Evolutionary conservation across 2,329 filamentous ascomycete species (phyloP).

Genomic region (Pseudonectria foliicola): DNA sequence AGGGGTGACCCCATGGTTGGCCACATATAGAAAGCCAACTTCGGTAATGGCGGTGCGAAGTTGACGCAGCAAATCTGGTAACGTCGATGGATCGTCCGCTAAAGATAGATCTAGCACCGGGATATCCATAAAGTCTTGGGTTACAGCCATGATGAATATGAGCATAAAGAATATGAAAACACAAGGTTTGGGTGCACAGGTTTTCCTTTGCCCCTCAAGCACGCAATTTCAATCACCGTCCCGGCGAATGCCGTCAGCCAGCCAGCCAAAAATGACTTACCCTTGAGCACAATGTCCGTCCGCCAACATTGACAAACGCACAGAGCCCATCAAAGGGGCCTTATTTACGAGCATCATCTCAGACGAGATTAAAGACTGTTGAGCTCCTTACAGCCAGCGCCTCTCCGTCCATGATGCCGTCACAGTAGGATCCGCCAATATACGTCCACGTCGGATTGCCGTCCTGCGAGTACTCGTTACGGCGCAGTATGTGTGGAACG

Average conservation of each 20-base stretch:
- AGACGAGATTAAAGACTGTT: slow-evolving; percentile 3
- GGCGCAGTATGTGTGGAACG: slow-evolving; percentile 21
- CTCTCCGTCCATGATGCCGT: slow-evolving; percentile 29
- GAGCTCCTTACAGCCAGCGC: slow-evolving; percentile 8
- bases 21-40: slow-evolving; percentile 47
- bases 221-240: too few species aligned
- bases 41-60: slow-evolving; percentile 41
- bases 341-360: not conserved
- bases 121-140: slow-evolving; percentile 30
- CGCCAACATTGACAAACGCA: too few species aligned
- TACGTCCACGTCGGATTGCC: slow-evolving; percentile 16
- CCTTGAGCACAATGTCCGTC: too few species aligned
- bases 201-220: too few species aligned
- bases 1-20: slow-evolving; percentile 39
- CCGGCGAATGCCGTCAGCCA: too few species aligned
- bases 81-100: slow-evolving; percentile 27
- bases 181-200: not conserved
- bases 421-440: slow-evolving; percentile 27
- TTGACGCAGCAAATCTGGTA: slow-evolving; percentile 30
- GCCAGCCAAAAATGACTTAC: too few species aligned
- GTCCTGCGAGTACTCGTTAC: not conserved
- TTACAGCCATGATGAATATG: not conserved
- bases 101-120: slow-evolving; percentile 43
- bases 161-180: slow-evolving; percentile 1
- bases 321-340: too few species aligned